Conservation (phyloP, 192 early-diverging fungal genomes). For the Coemansia sp. region DNA sequence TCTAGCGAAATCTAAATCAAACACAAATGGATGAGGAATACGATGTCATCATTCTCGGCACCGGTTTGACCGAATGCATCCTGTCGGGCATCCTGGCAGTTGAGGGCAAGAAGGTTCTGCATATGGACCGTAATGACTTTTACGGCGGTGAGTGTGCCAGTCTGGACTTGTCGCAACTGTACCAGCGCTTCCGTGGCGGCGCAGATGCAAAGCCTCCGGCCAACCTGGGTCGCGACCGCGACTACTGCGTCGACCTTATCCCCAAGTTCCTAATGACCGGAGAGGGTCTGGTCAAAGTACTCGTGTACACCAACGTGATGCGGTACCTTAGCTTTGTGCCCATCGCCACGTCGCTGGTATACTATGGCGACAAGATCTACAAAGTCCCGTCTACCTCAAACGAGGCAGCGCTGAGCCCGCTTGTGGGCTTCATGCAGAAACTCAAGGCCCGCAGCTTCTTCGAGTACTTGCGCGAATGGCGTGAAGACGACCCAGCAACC, state of each 20-base stretch:
- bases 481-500: constrained; percentile 76
- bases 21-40: constrained; percentile 78
- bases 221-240: constrained; percentile 70
- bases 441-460: constrained; percentile 91
- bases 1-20: not conserved
- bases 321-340: constrained; percentile 98
- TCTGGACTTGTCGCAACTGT: constrained; percentile 94
- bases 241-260: constrained; percentile 97
- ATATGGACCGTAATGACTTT: constrained; percentile 94
- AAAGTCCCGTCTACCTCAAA: constrained; percentile 92
- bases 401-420: constrained; percentile 80
- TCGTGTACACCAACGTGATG: constrained; percentile 97
- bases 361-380: constrained; percentile 83
- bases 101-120: constrained; percentile 90
- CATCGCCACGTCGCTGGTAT: constrained; percentile 91
- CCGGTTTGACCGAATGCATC: constrained; percentile 88
- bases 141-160: constrained; percentile 97
- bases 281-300: constrained; percentile 95
- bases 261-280: constrained; percentile 99
- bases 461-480: constrained; percentile 91
- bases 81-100: constrained; percentile 84
- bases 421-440: constrained; percentile 97
- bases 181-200: constrained; percentile 66
- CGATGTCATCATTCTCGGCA: constrained; percentile 87
- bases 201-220: constrained; percentile 43